Evolutionary conservation across 129 eudicot genomes (phyloP).

Genomic region (Pittosporum tobira): DNA sequence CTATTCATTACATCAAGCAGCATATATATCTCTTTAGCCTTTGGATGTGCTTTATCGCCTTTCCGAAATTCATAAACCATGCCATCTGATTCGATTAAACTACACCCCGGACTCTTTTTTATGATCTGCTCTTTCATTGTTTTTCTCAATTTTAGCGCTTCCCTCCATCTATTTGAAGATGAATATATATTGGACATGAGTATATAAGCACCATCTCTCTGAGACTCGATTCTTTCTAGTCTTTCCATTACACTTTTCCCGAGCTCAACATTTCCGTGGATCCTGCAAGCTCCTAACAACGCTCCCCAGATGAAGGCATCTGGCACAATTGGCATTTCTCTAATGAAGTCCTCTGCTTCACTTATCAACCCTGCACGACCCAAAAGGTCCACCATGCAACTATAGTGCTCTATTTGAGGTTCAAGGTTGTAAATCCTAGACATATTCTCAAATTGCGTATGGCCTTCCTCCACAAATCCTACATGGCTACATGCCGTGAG

Average conservation of each 20-base stretch:
- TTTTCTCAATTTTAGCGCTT: constrained; percentile 26
- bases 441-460: constrained; percentile 30
- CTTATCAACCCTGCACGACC: constrained; percentile 38
- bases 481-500: constrained; percentile 39
- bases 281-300: constrained; percentile 42
- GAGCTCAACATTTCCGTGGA: constrained; percentile 30
- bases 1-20: constrained; percentile 22
- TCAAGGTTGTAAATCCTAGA: constrained; percentile 11
- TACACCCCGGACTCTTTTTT: constrained; percentile 37
- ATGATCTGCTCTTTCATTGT: constrained; percentile 29
- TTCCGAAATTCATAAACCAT: constrained; percentile 39
- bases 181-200: constrained; percentile 41
- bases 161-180: constrained; percentile 23
- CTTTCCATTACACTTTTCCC: constrained; percentile 28
- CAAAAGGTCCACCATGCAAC: constrained; percentile 50
- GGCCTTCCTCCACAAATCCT: constrained; percentile 40
- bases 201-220: constrained; percentile 31
- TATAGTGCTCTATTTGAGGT: constrained; percentile 36
- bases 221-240: constrained; percentile 25
- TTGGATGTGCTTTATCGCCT: constrained; percentile 35
- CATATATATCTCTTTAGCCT: constrained; percentile 19
- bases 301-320: constrained; percentile 36
- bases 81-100: constrained; percentile 38
- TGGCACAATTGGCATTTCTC: constrained; percentile 24
- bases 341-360: constrained; percentile 35